phyloP scores from a whole-genome alignment of 2,329 filamentous ascomycete species.

The Alternaria consortialis region DNA sequence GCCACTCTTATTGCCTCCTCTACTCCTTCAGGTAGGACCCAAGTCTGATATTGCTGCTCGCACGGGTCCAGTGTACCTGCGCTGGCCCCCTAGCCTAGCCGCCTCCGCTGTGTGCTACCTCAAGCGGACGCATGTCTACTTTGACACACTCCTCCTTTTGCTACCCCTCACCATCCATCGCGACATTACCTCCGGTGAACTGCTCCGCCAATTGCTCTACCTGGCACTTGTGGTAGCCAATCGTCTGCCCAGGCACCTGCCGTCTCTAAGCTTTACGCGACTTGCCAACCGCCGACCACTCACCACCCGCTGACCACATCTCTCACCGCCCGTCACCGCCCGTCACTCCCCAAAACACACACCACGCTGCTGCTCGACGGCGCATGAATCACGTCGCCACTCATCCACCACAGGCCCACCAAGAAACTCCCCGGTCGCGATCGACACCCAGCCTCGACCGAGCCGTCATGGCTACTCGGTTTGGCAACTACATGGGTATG shows the following conservation, averaged over 20 bases:
- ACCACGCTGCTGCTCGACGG: constrained; percentile 16
- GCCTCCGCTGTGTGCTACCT: constrained; percentile 30
- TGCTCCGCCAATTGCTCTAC: background rate
- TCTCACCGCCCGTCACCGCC: constrained; percentile 23
- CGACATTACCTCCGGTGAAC: background rate
- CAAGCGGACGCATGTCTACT: constrained; percentile 27
- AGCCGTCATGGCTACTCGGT: constrained; percentile 40
- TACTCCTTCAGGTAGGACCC: background rate
- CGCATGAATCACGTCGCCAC: constrained; percentile 29
- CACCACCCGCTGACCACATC: constrained; percentile 7
- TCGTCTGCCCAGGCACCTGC: constrained; percentile 23
- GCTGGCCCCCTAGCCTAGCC: constrained; percentile 19
- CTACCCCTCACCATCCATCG: constrained; percentile 9
- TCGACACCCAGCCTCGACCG: constrained; percentile 30
- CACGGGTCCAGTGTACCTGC: constrained; percentile 40
- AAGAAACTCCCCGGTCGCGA: constrained; percentile 27
- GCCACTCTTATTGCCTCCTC: constrained; percentile 11
- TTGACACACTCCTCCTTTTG: constrained; percentile 8
- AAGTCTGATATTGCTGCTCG: constrained; percentile 16
- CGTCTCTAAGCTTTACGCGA: background rate
- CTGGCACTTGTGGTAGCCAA: background rate
- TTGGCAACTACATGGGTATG: constrained; percentile 47
- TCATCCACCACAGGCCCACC: constrained; percentile 19
- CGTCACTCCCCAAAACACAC: constrained; percentile 17
- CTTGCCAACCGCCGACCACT: constrained; percentile 5